Percentiles rank a stretch among this genome's conserved stretches.
Conservation (phyloP, 805 yeast species). For the Ogataea salicorniae region DNA sequence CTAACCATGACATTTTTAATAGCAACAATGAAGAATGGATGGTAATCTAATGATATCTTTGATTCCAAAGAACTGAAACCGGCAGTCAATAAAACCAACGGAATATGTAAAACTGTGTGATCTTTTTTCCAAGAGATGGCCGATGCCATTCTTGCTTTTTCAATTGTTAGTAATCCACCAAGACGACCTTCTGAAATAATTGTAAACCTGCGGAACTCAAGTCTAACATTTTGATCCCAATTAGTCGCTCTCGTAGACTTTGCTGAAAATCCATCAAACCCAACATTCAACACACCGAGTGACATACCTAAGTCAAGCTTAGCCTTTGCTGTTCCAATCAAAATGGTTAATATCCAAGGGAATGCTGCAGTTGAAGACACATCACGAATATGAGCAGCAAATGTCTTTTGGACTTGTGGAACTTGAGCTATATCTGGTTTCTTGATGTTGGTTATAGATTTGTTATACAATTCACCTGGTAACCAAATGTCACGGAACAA, state of each 20-base stretch:
- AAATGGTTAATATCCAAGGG: constrained; percentile 67
- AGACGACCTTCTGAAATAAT: constrained; percentile 71
- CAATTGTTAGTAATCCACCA: constrained; percentile 58
- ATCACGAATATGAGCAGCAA: constrained; percentile 45
- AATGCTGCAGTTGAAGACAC: constrained; percentile 60
- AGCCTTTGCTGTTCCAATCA: constrained; percentile 47
- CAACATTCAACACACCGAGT: constrained; percentile 58
- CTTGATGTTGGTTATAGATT: constrained; percentile 8
- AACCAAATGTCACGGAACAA: constrained; percentile 81
- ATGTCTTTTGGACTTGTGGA: constrained; percentile 23
- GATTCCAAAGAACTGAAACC: constrained; percentile 51
- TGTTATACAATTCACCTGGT: constrained; percentile 38
- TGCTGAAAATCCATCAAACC: constrained; percentile 60
- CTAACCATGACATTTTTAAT: constrained; percentile 45
- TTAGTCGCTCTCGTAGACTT: constrained; percentile 58
- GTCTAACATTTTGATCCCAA: constrained; percentile 65
- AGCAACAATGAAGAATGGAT: constrained; percentile 66
- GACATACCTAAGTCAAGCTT: constrained; percentile 80
- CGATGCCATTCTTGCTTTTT: constrained; percentile 50
- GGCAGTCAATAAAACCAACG: constrained; percentile 59
- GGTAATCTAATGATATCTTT: constrained; percentile 77
- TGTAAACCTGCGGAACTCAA: constrained; percentile 49
- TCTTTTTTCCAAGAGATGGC: constrained; percentile 67
- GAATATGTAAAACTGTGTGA: constrained; percentile 42
- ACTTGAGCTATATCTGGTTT: constrained; percentile 3